Evolutionary conservation across 139 green algal genomes (phyloP).

Genomic region (Marvania coccoides): DNA sequence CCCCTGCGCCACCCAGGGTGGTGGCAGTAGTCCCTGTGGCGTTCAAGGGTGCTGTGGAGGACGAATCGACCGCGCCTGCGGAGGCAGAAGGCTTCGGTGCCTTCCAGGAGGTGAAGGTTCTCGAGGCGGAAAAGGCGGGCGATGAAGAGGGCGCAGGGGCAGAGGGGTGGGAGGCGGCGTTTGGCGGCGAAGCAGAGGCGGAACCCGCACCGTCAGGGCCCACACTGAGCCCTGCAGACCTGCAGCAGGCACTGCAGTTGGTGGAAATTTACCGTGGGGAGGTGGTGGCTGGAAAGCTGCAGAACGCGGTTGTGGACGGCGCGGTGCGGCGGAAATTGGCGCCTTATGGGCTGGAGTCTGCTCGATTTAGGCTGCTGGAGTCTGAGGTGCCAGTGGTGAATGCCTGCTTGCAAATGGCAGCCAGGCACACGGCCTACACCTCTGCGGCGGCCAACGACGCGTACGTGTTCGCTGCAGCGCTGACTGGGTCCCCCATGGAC

Average conservation of each 20-base stretch:
- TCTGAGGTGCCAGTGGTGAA: background rate
- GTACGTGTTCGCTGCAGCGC: conserved; percentile 1
- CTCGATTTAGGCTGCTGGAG: conserved; percentile 12
- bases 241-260: conserved; percentile 21
- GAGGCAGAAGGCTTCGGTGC: conserved; percentile 13
- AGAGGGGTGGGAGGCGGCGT: conserved; percentile 5
- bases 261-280: conserved; percentile 21
- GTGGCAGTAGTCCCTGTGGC: background rate
- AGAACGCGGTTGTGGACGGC: conserved; percentile 10
- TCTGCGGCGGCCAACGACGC: background rate
- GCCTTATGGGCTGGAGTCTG: conserved; percentile 13
- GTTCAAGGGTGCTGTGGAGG: conserved; percentile 11
- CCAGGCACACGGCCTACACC: conserved; percentile 11
- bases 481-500: conserved; percentile 13
- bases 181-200: background rate
- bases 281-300: background rate
- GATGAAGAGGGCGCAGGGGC: background rate
- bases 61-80: background rate
- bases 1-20: background rate
- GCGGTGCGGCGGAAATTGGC: conserved; percentile 15
- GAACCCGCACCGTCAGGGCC: background rate
- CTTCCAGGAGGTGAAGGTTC: conserved; percentile 6
- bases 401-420: conserved; percentile 15
- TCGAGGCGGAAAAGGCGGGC: background rate
- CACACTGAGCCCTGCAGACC: background rate